Evolutionary conservation across 2,329 filamentous ascomycete genomes (phyloP).

Genomic region (Plectosphaerella plurivora): DNA sequence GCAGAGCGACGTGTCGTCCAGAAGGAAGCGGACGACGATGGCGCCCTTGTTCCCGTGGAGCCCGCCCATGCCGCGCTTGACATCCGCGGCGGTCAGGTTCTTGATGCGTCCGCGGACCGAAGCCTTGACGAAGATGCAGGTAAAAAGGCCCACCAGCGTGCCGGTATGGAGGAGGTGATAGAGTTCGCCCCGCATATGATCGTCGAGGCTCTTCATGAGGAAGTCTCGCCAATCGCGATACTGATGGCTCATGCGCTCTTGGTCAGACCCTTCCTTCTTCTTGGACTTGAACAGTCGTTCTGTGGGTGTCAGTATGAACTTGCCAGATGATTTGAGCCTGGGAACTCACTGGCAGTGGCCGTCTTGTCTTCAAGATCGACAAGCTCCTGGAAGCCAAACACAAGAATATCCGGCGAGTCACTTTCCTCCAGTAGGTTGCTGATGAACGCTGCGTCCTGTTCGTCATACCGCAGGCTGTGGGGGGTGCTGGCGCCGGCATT

Average conservation of each 20-base stretch:
- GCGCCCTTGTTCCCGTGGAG: slow-evolving; percentile 96
- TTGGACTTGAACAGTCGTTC: slow-evolving; percentile 87
- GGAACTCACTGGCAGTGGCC: slow-evolving; percentile 74
- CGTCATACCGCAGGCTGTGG: slow-evolving; percentile 66
- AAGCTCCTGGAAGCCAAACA: slow-evolving; percentile 98
- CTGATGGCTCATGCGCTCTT: slow-evolving; percentile 93
- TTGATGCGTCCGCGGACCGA: slow-evolving; percentile 71
- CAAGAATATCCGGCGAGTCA: slow-evolving; percentile 78
- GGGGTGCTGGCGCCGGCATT: slow-evolving; percentile 97
- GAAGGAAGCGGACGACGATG: slow-evolving; percentile 81
- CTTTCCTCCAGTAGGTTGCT: slow-evolving; percentile 72
- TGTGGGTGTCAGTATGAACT: slow-evolving; percentile 26
- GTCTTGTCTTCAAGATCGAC: slow-evolving; percentile 97
- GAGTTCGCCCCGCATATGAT: slow-evolving; percentile 70
- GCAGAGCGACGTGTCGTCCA: slow-evolving; percentile 92
- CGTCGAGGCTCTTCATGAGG: slow-evolving; percentile 74
- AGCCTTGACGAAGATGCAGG: slow-evolving; percentile 89
- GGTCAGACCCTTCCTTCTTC: slow-evolving; percentile 75
- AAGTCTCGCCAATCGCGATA: slow-evolving; percentile 97
- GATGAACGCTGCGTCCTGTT: slow-evolving; percentile 72
- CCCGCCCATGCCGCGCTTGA: slow-evolving; percentile 95
- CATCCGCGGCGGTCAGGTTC: slow-evolving; percentile 73
- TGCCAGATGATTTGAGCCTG: not conserved
- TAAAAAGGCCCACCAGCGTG: slow-evolving; percentile 90
- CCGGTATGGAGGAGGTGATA: slow-evolving; percentile 87